These are phyloP conservation scores for Talaromyces sp. DNA, from an alignment of 2,329 filamentous ascomycete genomes.

Conservation along the genomic window DNA sequence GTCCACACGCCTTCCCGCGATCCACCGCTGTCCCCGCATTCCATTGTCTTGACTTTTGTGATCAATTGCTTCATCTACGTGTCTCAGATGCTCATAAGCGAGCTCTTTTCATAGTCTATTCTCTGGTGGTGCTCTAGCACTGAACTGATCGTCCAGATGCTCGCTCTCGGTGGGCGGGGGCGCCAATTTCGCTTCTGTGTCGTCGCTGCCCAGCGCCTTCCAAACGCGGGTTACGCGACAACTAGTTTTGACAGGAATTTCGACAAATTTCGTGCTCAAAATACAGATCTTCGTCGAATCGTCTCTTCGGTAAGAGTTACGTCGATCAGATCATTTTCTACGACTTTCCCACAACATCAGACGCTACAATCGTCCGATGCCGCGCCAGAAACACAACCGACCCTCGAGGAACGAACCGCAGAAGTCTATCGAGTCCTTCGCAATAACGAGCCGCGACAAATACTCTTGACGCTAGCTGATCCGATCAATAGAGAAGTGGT, in stretches of 20 bases:
- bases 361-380: not conserved
- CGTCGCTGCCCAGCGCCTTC: not conserved
- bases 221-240: not conserved
- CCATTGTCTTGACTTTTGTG: not conserved
- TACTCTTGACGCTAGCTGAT: slow-evolving; percentile 38
- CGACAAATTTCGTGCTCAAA: not conserved
- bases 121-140: not conserved
- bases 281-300: not conserved
- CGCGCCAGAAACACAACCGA: not conserved
- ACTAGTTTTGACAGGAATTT: not conserved
- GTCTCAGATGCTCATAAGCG: not conserved
- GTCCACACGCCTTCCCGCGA: slow-evolving; percentile 3
- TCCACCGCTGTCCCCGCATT: slow-evolving; percentile 12
- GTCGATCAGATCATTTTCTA: not conserved
- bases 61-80: slow-evolving; percentile 1
- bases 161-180: not conserved
- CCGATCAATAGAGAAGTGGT: slow-evolving; percentile 32
- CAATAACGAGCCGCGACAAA: slow-evolving; percentile 42
- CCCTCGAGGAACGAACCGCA: slow-evolving; percentile 16
- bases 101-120: not conserved
- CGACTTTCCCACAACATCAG: not conserved
- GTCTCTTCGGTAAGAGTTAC: no score
- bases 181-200: not conserved
- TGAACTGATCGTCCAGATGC: not conserved
- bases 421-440: slow-evolving; percentile 31